Evolutionary conservation across 2,329 filamentous ascomycete species (phyloP).

Genomic region (Beauveria rudraprayagi): DNA sequence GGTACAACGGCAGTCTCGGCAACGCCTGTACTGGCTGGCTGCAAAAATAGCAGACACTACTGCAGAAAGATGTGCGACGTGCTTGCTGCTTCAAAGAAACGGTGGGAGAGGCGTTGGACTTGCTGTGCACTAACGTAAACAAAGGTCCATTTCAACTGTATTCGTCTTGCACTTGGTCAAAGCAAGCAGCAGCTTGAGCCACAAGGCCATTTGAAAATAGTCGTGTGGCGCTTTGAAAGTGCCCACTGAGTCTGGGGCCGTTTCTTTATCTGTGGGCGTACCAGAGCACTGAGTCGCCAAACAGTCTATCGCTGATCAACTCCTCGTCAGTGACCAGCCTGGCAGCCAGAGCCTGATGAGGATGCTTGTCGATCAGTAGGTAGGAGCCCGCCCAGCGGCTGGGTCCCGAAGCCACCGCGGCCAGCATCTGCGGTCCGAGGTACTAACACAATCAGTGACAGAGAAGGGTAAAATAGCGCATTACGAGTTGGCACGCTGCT

Average conservation of each 20-base stretch:
- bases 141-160: too few species aligned
- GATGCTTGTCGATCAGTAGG: slow-evolving; percentile 1
- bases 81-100: too few species aligned
- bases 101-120: too few species aligned
- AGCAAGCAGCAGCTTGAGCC: not conserved
- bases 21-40: too few species aligned
- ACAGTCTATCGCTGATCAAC: too few species aligned
- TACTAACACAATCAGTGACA: not conserved
- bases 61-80: too few species aligned
- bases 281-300: not conserved
- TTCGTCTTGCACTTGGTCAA: not conserved
- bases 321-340: not conserved
- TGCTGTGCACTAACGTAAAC: too few species aligned
- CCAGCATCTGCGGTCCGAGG: not conserved
- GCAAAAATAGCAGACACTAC: too few species aligned
- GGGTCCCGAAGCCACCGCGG: slow-evolving; percentile 5
- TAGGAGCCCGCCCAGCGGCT: not conserved
- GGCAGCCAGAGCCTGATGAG: not conserved
- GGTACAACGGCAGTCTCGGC: too few species aligned
- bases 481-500: too few species aligned
- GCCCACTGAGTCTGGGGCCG: not conserved
- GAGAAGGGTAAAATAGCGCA: not conserved
- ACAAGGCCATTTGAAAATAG: slow-evolving; percentile 1
- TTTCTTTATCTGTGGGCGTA: not conserved
- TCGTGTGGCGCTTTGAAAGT: not conserved